Evolutionary conservation across 169 alveolate species (phyloP).

Genomic region (Plasmodium sp.): DNA sequence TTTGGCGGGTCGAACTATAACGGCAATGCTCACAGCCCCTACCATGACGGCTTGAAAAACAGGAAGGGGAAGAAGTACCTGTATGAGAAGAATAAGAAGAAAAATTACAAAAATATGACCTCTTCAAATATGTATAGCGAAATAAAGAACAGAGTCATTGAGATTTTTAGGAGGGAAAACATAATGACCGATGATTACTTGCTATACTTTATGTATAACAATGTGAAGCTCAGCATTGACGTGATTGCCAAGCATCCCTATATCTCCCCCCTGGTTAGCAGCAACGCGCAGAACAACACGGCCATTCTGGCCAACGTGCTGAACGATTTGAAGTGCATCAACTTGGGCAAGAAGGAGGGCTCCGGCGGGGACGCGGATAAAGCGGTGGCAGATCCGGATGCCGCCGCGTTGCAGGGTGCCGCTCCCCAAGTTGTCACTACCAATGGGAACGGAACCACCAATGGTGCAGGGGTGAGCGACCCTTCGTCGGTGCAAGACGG

Average conservation of each 20-base stretch:
- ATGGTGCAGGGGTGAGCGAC: neutral
- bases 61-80: slow-evolving; percentile 32
- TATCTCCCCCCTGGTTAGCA: slow-evolving; percentile 26
- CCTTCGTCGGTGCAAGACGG: neutral
- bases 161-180: slow-evolving; percentile 69
- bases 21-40: neutral
- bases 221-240: slow-evolving; percentile 45
- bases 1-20: neutral
- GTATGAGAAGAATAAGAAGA: slow-evolving; percentile 46
- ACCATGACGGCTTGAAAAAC: slow-evolving; percentile 30
- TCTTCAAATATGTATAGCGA: slow-evolving; percentile 43
- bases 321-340: slow-evolving; percentile 43
- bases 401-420: neutral
- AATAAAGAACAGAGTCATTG: slow-evolving; percentile 57
- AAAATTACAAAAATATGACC: slow-evolving; percentile 52
- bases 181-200: slow-evolving; percentile 73
- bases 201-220: slow-evolving; percentile 62
- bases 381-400: neutral
- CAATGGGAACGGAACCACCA: neutral
- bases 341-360: slow-evolving; percentile 13
- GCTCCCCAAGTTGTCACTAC: neutral
- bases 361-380: neutral
- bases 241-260: slow-evolving; percentile 68
- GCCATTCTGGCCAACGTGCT: slow-evolving; percentile 20
- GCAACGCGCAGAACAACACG: neutral